Percentiles rank a stretch among this genome's conserved stretches.
Evolutionary conservation across 345 rosid genomes (phyloP).

Genomic region (Litchi chinensis): DNA sequence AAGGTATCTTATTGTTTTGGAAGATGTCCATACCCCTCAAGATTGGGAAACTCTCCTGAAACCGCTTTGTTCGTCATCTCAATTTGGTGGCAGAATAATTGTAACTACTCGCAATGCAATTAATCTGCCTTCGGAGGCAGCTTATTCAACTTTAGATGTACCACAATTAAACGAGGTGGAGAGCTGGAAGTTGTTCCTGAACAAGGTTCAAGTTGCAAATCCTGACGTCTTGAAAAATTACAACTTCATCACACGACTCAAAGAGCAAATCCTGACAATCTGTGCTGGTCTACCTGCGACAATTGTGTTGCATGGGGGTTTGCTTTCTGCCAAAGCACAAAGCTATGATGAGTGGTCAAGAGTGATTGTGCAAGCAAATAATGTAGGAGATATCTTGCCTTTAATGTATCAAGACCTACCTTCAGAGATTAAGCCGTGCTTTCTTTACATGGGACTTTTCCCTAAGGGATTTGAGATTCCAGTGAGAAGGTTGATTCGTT

Average conservation of each 20-base stretch:
- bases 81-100: neutral
- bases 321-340: neutral
- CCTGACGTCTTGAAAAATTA: neutral
- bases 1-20: slow-evolving; percentile 22
- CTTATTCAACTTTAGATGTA: neutral
- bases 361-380: slow-evolving; percentile 6
- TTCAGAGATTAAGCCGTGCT: slow-evolving; percentile 25
- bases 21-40: neutral
- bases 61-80: neutral
- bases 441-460: no score
- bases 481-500: slow-evolving; percentile 35
- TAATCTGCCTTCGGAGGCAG: neutral
- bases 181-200: neutral
- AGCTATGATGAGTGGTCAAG: slow-evolving; percentile 8
- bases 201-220: neutral
- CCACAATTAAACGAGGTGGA: neutral
- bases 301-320: neutral
- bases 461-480: slow-evolving; percentile 23
- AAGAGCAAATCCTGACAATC: neutral
- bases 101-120: neutral
- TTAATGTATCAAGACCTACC: slow-evolving; percentile 29
- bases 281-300: neutral
- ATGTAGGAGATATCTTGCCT: slow-evolving; percentile 17
- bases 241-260: slow-evolving; percentile 11
- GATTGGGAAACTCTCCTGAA: neutral